Percentiles rank a stretch among this genome's conserved stretches.
Conservation (phyloP, 345 rosid species). For the Iberis pinnata region DNA sequence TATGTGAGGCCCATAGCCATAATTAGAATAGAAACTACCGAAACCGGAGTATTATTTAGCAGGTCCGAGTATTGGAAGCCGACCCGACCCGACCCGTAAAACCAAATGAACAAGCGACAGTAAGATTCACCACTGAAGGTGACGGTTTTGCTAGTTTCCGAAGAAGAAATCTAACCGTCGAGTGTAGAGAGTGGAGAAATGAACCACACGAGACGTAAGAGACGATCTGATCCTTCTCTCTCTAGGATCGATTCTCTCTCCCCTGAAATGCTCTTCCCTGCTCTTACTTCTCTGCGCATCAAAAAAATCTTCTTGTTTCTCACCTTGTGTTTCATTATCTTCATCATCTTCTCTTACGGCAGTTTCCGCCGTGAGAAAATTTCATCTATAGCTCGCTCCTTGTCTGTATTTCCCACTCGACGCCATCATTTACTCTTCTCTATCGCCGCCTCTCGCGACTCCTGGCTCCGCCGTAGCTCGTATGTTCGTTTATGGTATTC, state of each 20-base stretch:
- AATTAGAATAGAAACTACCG: too few species aligned
- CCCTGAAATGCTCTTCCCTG: constrained; percentile 26
- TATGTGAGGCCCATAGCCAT: too few species aligned
- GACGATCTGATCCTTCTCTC: constrained; percentile 21
- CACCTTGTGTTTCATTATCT: constrained; percentile 37
- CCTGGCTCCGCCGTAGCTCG: constrained; percentile 51
- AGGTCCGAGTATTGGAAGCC: too few species aligned
- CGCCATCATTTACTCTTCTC: constrained; percentile 66
- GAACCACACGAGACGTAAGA: constrained; percentile 31
- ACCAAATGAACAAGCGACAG: too few species aligned
- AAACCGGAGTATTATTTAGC: too few species aligned
- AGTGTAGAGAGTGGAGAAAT: too few species aligned
- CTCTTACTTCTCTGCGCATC: constrained; percentile 47
- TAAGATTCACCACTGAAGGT: too few species aligned
- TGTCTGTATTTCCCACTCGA: constrained; percentile 27
- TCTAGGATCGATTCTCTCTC: constrained; percentile 19
- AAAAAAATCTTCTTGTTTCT: constrained; percentile 45
- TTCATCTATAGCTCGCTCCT: constrained; percentile 23
- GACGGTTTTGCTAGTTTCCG: too few species aligned
- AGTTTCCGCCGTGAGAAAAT: constrained; percentile 29
- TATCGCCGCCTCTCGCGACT: constrained; percentile 60
- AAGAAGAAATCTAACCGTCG: too few species aligned
- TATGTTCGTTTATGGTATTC: constrained; percentile 73
- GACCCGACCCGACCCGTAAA: too few species aligned
- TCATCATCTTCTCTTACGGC: constrained; percentile 35